These are phyloP conservation scores for Auxenochlorella protothecoides DNA, from an alignment of 139 green algal species.

Conservation along the genomic window DNA sequence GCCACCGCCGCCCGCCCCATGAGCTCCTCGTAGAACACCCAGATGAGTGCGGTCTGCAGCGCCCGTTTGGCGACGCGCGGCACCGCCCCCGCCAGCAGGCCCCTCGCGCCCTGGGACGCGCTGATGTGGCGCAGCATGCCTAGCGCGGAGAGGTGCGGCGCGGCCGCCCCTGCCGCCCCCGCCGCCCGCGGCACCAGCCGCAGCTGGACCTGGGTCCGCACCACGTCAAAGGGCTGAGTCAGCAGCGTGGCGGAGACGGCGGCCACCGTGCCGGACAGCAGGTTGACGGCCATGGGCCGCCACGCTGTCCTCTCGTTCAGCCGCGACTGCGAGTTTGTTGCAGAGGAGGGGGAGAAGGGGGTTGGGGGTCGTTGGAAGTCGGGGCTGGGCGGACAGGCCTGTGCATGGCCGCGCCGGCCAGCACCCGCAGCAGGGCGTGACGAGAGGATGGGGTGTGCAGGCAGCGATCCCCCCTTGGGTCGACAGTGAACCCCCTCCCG, in stretches of 20 bases:
- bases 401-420: too few species aligned
- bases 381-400: background rate
- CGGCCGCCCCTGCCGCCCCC: background rate
- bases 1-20: constrained; percentile 31
- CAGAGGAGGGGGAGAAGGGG: background rate
- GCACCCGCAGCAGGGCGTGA: too few species aligned
- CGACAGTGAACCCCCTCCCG: too few species aligned
- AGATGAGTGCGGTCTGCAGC: constrained; percentile 79
- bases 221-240: constrained; percentile 76
- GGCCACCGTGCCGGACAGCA: constrained; percentile 51
- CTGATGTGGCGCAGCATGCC: constrained; percentile 10
- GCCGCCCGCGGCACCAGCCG: background rate
- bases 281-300: constrained; percentile 33
- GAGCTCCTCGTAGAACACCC: constrained; percentile 82
- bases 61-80: constrained; percentile 70
- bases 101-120: constrained; percentile 6
- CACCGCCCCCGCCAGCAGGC: constrained; percentile 32
- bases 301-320: too few species aligned
- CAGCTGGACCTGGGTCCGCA: constrained; percentile 75
- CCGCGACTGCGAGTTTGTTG: background rate
- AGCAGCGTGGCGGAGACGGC: constrained; percentile 67
- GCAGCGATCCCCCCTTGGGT: too few species aligned
- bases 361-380: constrained; percentile 3
- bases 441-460: too few species aligned
- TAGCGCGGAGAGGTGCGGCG: background rate